Evolutionary conservation across 352 stramenopile species (phyloP).

Genomic region (Globisporangium okanoganense): DNA sequence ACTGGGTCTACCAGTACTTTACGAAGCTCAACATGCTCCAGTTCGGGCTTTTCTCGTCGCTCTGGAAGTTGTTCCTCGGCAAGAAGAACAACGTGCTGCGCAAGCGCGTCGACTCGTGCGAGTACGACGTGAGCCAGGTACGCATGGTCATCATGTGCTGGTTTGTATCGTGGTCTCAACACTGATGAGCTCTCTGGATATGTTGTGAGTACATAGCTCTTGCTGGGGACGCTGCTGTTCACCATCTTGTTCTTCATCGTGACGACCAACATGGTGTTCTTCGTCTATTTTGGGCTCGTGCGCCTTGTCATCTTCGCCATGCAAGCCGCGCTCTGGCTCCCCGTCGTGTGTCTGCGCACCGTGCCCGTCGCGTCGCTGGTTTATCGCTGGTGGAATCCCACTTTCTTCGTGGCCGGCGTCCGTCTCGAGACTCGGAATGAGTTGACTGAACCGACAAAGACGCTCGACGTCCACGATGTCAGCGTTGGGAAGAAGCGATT

Average conservation of each 20-base stretch:
- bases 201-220: conserved; percentile 44
- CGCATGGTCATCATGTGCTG: neutral
- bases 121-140: conserved; percentile 91
- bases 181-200: neutral
- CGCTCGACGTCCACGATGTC: conserved; percentile 7
- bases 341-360: conserved; percentile 43
- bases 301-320: conserved; percentile 41
- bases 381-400: conserved; percentile 31
- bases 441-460: conserved; percentile 7
- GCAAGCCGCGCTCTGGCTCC: conserved; percentile 42
- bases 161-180: neutral
- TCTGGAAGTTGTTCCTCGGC: conserved; percentile 92
- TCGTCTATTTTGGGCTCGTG: conserved; percentile 89
- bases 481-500: conserved; percentile 1
- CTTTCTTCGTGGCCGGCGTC: conserved; percentile 34
- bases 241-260: conserved; percentile 92
- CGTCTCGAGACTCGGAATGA: conserved; percentile 16
- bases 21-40: conserved; percentile 82
- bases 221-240: conserved; percentile 93
- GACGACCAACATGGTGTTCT: conserved; percentile 92
- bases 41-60: conserved; percentile 71
- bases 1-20: conserved; percentile 86
- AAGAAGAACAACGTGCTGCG: conserved; percentile 94
- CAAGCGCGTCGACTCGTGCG: conserved; percentile 90
- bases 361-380: conserved; percentile 47